phyloP scores from a whole-genome alignment of 495 filamentous ascomycete genomes.

The Daldinia vernicosa region DNA sequence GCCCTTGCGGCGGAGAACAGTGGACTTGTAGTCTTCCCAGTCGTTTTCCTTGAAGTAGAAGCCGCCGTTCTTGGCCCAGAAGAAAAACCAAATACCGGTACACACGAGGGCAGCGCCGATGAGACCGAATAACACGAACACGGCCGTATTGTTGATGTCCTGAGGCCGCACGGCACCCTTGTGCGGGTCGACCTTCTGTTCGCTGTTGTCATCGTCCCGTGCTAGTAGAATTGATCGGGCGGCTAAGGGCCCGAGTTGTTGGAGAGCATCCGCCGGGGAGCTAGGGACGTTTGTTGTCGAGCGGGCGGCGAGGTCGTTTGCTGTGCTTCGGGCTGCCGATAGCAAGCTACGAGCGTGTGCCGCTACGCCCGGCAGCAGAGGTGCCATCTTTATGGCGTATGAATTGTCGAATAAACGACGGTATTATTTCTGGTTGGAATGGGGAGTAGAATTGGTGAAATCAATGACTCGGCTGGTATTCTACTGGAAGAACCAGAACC shows the following conservation, averaged over 20 bases:
- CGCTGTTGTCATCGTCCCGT: constrained; percentile 42
- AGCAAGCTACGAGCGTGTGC: constrained; percentile 43
- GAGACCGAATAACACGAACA: constrained; percentile 86
- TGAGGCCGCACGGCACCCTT: constrained; percentile 67
- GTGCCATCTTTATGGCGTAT: constrained; percentile 36
- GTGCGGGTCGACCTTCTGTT: constrained; percentile 44
- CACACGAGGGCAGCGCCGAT: constrained; percentile 82
- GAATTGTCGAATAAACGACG: constrained; percentile 17
- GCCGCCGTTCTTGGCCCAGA: constrained; percentile 95
- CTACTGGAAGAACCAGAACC: constrained; percentile 42
- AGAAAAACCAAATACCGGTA: constrained; percentile 93
- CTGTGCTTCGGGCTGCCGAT: constrained; percentile 30
- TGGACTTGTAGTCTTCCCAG: constrained; percentile 98
- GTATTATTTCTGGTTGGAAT: constrained; percentile 13
- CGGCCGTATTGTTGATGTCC: constrained; percentile 82
- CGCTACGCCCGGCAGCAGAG: constrained; percentile 40
- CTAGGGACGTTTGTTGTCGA: constrained; percentile 16
- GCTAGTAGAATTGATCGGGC: constrained; percentile 51
- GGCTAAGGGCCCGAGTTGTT: constrained; percentile 52
- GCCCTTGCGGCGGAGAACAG: constrained; percentile 90
- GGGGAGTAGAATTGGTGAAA: not conserved
- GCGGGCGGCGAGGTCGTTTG: constrained; percentile 26
- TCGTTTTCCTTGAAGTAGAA: constrained; percentile 85
- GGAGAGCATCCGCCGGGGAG: constrained; percentile 15
- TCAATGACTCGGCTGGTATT: constrained; percentile 28